Conservation (phyloP, 176 grass and related monocot genomes). For the Phyllostachys edulis region DNA sequence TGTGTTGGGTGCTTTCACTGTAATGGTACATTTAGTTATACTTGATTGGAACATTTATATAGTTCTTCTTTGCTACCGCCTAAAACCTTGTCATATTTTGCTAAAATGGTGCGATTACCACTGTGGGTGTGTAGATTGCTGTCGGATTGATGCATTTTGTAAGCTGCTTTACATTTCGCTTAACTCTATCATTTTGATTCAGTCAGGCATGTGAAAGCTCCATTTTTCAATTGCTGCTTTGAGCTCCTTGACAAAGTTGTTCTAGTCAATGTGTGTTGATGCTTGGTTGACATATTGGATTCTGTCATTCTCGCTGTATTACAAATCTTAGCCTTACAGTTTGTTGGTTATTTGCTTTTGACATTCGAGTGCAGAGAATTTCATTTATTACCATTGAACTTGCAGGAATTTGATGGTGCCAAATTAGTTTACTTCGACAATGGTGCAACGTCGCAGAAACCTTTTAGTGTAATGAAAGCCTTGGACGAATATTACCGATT, state of each 20-base stretch:
- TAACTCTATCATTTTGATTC: neutral
- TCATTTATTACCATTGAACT: neutral
- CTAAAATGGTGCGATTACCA: neutral
- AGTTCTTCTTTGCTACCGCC: neutral
- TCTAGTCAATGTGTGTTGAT: neutral
- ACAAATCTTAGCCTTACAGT: neutral
- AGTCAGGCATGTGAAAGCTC: neutral
- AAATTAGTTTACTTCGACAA: slow-evolving; percentile 93
- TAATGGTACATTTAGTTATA: neutral
- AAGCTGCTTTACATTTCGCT: neutral
- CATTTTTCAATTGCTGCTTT: neutral
- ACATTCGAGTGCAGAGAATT: neutral
- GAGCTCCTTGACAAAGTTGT: neutral
- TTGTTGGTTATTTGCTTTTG: neutral
- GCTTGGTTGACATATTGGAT: neutral
- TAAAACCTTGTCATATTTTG: neutral
- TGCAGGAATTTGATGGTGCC: slow-evolving; percentile 70
- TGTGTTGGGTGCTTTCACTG: neutral
- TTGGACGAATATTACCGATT: slow-evolving; percentile 71
- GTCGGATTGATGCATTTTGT: neutral
- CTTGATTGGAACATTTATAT: neutral
- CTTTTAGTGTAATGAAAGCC: slow-evolving; percentile 59
- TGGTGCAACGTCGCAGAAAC: slow-evolving; percentile 87
- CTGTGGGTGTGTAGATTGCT: neutral
- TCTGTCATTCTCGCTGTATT: neutral